Percentiles rank a stretch among this genome's conserved stretches.
These are phyloP conservation scores for Leptodermis oblonga DNA, from an alignment of 257 asterid species.

Conservation along the genomic window DNA sequence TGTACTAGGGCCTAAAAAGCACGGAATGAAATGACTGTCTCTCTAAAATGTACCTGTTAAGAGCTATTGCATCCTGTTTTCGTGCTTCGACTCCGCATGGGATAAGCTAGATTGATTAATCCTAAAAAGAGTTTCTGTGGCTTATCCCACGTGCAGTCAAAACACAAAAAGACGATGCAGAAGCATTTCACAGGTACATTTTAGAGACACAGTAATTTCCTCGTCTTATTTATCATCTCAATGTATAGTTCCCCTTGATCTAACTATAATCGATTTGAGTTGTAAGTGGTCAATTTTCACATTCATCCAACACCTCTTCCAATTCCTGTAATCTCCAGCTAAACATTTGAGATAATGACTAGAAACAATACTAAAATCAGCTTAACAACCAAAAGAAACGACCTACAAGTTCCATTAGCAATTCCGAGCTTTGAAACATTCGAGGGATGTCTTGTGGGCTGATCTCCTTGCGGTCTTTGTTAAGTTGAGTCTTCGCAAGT, in stretches of 20 bases:
- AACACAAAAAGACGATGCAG: not conserved
- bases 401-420: slow-evolving; percentile 81
- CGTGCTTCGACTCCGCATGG: not conserved
- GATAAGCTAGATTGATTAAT: not conserved
- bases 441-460: slow-evolving; percentile 73
- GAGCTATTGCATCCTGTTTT: not conserved
- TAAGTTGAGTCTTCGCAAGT: slow-evolving; percentile 77
- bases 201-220: not conserved
- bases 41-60: not conserved
- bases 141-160: not conserved
- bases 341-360: not conserved
- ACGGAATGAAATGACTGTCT: not conserved
- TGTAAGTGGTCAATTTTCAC: not conserved
- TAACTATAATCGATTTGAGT: not conserved
- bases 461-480: slow-evolving; percentile 77
- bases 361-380: not conserved
- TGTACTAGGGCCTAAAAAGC: not conserved
- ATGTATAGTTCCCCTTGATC: not conserved
- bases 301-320: not conserved
- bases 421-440: slow-evolving; percentile 75
- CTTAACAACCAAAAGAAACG: slow-evolving; percentile 5
- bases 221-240: not conserved
- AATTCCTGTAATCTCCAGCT: not conserved
- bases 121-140: not conserved
- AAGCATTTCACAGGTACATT: too few relatives aligned